Evolutionary conservation across 768 basidiomycete genomes (phyloP).

Genomic region (Lentinula edodes): DNA sequence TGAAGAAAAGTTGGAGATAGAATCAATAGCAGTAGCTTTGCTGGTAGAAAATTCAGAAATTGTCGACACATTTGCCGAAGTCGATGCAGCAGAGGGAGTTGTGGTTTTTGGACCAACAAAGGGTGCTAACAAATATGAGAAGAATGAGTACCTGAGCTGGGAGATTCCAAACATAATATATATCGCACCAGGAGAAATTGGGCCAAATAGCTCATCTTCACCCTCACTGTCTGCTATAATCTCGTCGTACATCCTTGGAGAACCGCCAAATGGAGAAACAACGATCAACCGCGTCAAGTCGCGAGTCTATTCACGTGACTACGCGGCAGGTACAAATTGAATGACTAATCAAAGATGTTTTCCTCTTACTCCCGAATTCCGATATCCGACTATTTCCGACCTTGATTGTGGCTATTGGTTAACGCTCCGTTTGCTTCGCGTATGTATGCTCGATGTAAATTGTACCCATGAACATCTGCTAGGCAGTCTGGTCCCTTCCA

Average conservation of each 20-base stretch:
- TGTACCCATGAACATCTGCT: not conserved
- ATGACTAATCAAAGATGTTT: not conserved
- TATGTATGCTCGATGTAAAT: not conserved
- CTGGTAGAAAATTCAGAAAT: not conserved
- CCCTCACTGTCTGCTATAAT: conserved; percentile 48
- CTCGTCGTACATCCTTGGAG: conserved; percentile 24
- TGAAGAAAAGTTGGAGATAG: not conserved
- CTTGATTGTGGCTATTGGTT: too few species aligned
- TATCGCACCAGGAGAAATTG: not conserved
- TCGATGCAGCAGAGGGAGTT: not conserved
- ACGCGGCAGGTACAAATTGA: not conserved
- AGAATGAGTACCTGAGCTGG: not conserved
- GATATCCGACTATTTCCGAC: too few species aligned
- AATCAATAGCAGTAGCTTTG: not conserved
- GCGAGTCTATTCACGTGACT: not conserved
- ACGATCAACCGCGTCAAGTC: not conserved
- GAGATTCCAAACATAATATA: not conserved
- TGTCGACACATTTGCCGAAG: conserved; percentile 10
- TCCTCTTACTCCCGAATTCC: too few species aligned
- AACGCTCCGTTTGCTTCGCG: not conserved
- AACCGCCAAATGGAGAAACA: too few species aligned
- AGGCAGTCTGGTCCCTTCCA: not conserved
- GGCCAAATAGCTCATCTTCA: conserved; percentile 16
- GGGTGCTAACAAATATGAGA: not conserved
- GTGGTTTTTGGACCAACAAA: not conserved